phyloP scores from a whole-genome alignment of 2,329 filamentous ascomycete genomes.

The Cercospora sp. region DNA sequence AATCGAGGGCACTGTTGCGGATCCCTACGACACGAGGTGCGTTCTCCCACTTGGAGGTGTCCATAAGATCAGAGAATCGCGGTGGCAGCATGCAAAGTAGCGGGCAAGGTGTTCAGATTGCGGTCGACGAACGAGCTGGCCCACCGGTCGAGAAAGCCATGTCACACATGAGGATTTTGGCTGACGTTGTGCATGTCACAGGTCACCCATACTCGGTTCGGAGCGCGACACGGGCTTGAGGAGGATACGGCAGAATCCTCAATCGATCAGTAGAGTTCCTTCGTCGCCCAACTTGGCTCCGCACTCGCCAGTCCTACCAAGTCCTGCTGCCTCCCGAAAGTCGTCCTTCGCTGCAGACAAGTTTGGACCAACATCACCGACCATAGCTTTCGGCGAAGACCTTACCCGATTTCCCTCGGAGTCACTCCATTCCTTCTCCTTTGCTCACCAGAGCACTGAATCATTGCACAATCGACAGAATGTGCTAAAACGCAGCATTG shows the following conservation, averaged over 20 bases:
- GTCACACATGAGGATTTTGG: conserved; percentile 14
- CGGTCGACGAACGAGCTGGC: background rate
- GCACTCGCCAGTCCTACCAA: conserved; percentile 65
- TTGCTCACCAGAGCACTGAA: conserved; percentile 84
- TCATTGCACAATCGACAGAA: conserved; percentile 88
- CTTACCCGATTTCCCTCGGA: conserved; percentile 90
- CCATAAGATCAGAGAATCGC: background rate
- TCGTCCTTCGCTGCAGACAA: conserved; percentile 52
- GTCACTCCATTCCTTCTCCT: conserved; percentile 96
- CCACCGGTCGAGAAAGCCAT: background rate
- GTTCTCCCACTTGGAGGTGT: conserved; percentile 36
- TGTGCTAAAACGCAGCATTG: conserved; percentile 87
- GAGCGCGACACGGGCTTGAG: conserved; percentile 65
- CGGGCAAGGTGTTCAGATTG: background rate
- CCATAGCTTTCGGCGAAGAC: conserved; percentile 75
- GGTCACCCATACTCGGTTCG: conserved; percentile 74
- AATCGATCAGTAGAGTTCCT: conserved; percentile 61
- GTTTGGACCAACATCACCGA: conserved; percentile 69
- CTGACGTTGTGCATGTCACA: conserved; percentile 42
- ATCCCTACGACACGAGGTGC: conserved; percentile 72
- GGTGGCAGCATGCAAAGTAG: background rate
- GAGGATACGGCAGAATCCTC: conserved; percentile 74
- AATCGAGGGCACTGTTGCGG: conserved; percentile 67
- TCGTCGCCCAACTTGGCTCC: conserved; percentile 70
- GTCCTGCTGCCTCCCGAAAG: conserved; percentile 61